Conservation (phyloP, 495 filamentous ascomycete genomes). For the Hyaloscypha variabilis region DNA sequence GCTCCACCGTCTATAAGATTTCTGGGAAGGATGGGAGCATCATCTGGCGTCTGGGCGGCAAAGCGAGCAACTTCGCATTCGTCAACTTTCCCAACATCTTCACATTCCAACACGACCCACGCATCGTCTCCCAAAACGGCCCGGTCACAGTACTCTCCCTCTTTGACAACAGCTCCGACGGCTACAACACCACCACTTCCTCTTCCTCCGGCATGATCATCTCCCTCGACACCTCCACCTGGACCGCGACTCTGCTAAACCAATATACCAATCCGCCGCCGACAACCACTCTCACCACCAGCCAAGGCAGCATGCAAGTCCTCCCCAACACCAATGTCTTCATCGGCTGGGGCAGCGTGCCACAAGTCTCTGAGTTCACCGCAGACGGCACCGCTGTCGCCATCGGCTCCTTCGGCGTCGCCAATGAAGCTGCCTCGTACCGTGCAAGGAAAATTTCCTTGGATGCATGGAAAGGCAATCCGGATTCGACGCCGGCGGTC, state of each 20-base stretch:
- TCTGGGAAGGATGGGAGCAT: constrained; percentile 35
- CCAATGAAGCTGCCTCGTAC: constrained; percentile 19
- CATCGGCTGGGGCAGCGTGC: constrained; percentile 50
- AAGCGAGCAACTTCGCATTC: constrained; percentile 46
- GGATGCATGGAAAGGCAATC: constrained; percentile 42
- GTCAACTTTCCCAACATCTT: constrained; percentile 49
- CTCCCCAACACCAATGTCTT: constrained; percentile 49
- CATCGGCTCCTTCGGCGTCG: constrained; percentile 26
- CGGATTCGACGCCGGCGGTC: constrained; percentile 39
- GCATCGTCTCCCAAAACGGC: constrained; percentile 35
- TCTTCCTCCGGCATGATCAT: constrained; percentile 43
- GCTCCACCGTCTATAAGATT: constrained; percentile 42
- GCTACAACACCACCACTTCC: constrained; percentile 7
- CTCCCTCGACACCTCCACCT: constrained; percentile 41
- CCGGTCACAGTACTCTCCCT: constrained; percentile 31
- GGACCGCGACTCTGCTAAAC: constrained; percentile 40
- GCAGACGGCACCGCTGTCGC: constrained; percentile 27
- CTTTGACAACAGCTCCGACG: constrained; percentile 38
- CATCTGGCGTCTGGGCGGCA: constrained; percentile 47
- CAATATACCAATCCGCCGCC: constrained; percentile 32
- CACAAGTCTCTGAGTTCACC: constrained; percentile 50
- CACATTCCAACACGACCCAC: constrained; percentile 56
- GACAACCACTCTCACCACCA: constrained; percentile 32
- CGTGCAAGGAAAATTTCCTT: constrained; percentile 38
- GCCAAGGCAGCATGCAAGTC: constrained; percentile 49